Conservation (phyloP, 2,329 filamentous ascomycete species). For the Exophiala sp. region DNA sequence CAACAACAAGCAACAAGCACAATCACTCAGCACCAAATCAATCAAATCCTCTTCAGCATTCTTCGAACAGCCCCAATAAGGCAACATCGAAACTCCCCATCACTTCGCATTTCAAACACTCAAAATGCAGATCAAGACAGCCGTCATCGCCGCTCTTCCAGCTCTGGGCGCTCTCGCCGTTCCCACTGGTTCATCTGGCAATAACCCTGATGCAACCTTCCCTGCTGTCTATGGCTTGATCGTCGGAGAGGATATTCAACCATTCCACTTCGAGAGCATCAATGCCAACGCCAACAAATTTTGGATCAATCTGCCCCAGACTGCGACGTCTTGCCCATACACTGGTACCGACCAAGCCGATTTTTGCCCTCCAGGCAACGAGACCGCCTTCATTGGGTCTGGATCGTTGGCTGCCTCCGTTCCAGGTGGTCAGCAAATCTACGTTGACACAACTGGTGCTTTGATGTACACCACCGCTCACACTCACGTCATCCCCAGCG, state of each 20-base stretch:
- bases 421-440: slow-evolving; percentile 61
- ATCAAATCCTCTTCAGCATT: no score
- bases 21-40: no score
- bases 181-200: slow-evolving; percentile 4
- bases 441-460: slow-evolving; percentile 52
- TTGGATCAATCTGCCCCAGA: slow-evolving; percentile 8
- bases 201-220: slow-evolving; percentile 4
- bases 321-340: slow-evolving; percentile 3
- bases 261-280: slow-evolving; percentile 11
- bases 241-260: slow-evolving; percentile 1
- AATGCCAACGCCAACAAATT: slow-evolving; percentile 11
- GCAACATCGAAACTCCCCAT: no score
- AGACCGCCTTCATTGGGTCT: slow-evolving; percentile 2
- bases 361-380: slow-evolving; percentile 6
- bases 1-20: no score
- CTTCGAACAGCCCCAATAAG: no score
- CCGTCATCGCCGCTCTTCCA: slow-evolving; percentile 6
- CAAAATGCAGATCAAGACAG: slow-evolving; percentile 9
- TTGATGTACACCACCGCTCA: slow-evolving; percentile 56
- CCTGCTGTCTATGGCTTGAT: slow-evolving; percentile 4
- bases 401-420: slow-evolving; percentile 37
- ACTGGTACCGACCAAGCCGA: not conserved
- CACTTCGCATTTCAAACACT: not conserved
- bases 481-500: slow-evolving; percentile 49
- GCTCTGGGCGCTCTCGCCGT: slow-evolving; percentile 1